These are phyloP conservation scores for Nitzschia sp. DNA, from an alignment of 108 stramenopile genomes.

Conservation along the genomic window DNA sequence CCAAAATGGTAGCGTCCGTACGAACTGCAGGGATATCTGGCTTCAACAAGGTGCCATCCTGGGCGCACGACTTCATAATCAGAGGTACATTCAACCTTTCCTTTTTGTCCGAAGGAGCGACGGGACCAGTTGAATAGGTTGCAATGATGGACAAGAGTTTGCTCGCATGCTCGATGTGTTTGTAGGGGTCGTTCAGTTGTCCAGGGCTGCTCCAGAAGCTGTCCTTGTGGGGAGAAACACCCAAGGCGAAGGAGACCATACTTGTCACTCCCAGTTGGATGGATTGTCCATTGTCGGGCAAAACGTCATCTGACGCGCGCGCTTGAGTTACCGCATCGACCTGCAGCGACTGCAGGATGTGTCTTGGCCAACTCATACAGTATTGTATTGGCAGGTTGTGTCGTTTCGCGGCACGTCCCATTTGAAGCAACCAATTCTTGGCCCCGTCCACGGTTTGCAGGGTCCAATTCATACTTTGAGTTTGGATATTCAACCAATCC, in stretches of 20 bases:
- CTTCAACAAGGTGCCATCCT: constrained; percentile 23
- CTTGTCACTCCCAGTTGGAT: constrained; percentile 19
- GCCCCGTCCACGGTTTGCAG: constrained; percentile 14
- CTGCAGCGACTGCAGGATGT: constrained; percentile 32
- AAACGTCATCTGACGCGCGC: constrained; percentile 46
- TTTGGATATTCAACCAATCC: constrained; percentile 50
- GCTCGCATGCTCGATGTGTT: neutral
- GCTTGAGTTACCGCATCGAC: constrained; percentile 41
- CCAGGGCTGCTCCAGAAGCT: constrained; percentile 17
- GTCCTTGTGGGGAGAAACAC: constrained; percentile 43
- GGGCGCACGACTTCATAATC: constrained; percentile 18
- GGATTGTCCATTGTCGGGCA: constrained; percentile 15
- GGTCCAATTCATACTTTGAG: constrained; percentile 16
- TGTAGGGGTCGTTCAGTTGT: constrained; percentile 23
- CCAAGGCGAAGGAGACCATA: constrained; percentile 38
- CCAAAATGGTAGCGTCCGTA: constrained; percentile 14
- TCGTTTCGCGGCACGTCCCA: constrained; percentile 33
- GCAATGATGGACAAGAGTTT: constrained; percentile 13
- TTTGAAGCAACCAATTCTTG: constrained; percentile 29
- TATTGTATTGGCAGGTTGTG: constrained; percentile 36
- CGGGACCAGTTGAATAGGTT: constrained; percentile 24
- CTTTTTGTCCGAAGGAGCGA: constrained; percentile 21
- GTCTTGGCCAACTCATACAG: constrained; percentile 44
- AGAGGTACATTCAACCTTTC: constrained; percentile 2
- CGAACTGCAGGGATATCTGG: constrained; percentile 23